Base-by-base conservation (phyloP, 2,329 filamentous ascomycete species). In the Lachnellula occidentalis region DNA sequence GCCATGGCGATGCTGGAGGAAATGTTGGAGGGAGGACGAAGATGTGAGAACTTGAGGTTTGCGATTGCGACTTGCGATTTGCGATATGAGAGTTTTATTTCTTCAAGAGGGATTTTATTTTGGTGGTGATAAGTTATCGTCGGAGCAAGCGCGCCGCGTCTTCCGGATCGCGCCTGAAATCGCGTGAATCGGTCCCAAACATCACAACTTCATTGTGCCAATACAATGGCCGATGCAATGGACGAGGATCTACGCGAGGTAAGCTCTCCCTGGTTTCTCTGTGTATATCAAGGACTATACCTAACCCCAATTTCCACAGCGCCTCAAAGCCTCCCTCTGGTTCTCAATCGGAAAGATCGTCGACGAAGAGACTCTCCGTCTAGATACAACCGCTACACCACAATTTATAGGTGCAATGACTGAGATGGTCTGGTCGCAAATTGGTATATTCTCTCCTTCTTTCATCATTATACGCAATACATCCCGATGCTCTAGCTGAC, bases 321-420 rank as follows among this genome's bases (percentile, higher is more conserved):
- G 86, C 59, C 81, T 94, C 65, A 95, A 95, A 76, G 84, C 88
- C 36, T 87, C 88, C 14, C 81, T 95, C 22, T 95, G 90, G 90
- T 87, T 87, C 66, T 82, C 85, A 22, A 82, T 95, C 56, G 89
- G 90, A 61, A 88, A 90, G 69, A 92, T 95, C 57, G 88, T 96
- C 60, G 92, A 97, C 69, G 85, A 92, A 61, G 87, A 95, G 68
- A 86, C 85, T 17, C 74, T 90, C 31, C 77, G 80, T 54, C 76
- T 85, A 27, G 83, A 88, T 67, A 80, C 90, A 60, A 96, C 95
- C 71, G 90, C 92, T 6, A 96, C 92, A 24, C 90, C 90, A 1
- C 90, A 95, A 67, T 96, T 95, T 70, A 95, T 95, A 62, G 90
- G 87, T 8, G 82, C 87, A 0, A 71, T 95, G 67, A 94, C 89